Percentiles rank a stretch among this genome's conserved stretches.
Conservation (phyloP, 2,329 filamentous ascomycete genomes). For the Apiospora rasikravindrae region DNA sequence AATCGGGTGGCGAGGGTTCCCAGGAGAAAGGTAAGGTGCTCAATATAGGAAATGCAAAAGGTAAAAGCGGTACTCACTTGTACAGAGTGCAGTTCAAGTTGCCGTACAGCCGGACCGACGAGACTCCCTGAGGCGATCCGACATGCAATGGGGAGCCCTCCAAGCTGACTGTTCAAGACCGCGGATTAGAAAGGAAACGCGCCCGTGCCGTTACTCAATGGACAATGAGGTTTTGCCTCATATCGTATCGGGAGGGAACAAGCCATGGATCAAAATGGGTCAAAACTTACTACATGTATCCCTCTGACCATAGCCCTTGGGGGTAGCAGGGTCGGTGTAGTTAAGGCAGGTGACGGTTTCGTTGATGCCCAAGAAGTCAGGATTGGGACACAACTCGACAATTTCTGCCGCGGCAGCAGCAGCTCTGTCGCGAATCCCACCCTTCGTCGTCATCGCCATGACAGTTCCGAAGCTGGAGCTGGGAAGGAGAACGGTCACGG, state of each 20-base stretch:
- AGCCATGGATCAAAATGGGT: background rate
- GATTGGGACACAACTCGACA: constrained; percentile 2
- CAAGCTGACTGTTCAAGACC: background rate
- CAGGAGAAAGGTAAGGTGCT: background rate
- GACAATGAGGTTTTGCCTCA: background rate
- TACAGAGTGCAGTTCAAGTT: constrained; percentile 24
- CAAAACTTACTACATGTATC: constrained; percentile 7
- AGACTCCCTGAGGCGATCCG: constrained; percentile 22
- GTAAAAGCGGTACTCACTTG: constrained; percentile 19
- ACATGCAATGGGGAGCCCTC: constrained; percentile 12
- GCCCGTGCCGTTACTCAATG: background rate
- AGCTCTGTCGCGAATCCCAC: background rate
- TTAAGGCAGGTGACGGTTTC: background rate
- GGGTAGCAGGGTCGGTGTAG: background rate
- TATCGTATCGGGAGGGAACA: too few relatives aligned
- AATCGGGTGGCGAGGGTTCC: too few relatives aligned
- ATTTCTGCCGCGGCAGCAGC: background rate
- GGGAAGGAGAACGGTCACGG: background rate
- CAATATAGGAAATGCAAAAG: background rate
- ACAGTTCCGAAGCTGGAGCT: background rate
- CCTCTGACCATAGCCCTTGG: background rate
- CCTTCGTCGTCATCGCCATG: background rate
- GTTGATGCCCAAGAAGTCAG: background rate
- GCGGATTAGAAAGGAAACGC: background rate
- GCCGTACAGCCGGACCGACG: constrained; percentile 20